Evolutionary conservation across 176 grass and related monocot species (phyloP).

Genomic region (Thinopyrum elongatum): DNA sequence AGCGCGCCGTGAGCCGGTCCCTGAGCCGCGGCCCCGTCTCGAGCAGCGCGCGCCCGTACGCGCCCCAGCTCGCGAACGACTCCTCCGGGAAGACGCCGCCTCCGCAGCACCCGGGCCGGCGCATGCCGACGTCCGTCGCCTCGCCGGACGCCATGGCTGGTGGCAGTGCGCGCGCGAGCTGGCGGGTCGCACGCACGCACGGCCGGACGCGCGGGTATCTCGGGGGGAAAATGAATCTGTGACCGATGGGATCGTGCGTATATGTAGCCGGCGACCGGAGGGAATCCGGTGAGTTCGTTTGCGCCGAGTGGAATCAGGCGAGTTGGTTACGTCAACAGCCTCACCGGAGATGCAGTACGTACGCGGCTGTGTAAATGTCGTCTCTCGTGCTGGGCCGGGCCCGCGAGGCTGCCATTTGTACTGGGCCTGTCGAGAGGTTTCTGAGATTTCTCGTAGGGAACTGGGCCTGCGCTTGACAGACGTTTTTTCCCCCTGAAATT

Average conservation of each 20-base stretch:
- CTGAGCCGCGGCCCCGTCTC: slow-evolving; percentile 51
- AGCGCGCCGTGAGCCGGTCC: slow-evolving; percentile 52
- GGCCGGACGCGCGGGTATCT: not conserved
- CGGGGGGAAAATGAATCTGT: not conserved
- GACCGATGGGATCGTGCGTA: not conserved
- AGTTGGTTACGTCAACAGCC: not conserved
- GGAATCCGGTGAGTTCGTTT: not conserved
- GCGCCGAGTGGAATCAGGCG: not conserved
- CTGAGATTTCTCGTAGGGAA: too few relatives aligned
- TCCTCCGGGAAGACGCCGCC: slow-evolving; percentile 61
- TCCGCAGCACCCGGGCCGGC: slow-evolving; percentile 21
- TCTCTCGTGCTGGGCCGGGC: not conserved
- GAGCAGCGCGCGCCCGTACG: slow-evolving; percentile 54
- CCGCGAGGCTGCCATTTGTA: too few relatives aligned
- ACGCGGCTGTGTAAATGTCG: not conserved
- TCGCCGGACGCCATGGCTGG: slow-evolving; percentile 27
- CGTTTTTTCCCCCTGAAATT: too few relatives aligned
- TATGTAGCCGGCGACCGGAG: not conserved
- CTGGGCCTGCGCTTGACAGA: too few relatives aligned
- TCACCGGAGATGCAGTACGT: not conserved
- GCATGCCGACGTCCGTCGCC: slow-evolving; percentile 8
- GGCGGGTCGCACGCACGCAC: not conserved
- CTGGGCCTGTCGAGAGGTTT: too few relatives aligned
- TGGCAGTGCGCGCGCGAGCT: not conserved
- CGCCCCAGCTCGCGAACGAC: slow-evolving; percentile 69